These are phyloP conservation scores for Cronartium ribicola DNA, from an alignment of 1,284 basidiomycete species.

Conservation along the genomic window DNA sequence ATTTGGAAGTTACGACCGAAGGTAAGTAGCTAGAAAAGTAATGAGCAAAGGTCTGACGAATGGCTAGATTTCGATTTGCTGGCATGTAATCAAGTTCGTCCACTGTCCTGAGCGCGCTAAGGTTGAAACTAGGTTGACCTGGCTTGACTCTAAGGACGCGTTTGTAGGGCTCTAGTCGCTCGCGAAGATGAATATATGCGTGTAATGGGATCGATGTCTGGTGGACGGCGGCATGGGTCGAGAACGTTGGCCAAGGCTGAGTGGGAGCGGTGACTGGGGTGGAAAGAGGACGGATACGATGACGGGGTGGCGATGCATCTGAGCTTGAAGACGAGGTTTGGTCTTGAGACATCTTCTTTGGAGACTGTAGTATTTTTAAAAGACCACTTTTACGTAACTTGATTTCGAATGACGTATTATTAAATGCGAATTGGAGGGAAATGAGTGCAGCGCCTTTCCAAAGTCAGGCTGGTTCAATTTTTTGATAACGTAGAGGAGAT, in stretches of 20 bases:
- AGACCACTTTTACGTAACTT: too few relatives aligned
- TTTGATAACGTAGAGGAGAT: too few relatives aligned
- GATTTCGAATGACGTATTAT: too few relatives aligned
- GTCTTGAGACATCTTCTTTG: too few relatives aligned
- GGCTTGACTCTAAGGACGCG: not conserved
- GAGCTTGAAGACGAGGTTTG: too few relatives aligned
- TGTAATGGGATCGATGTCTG: not conserved
- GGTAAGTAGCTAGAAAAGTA: not conserved
- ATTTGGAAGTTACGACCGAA: not conserved
- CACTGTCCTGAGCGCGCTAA: not conserved
- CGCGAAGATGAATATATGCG: constrained; percentile 1
- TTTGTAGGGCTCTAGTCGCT: not conserved
- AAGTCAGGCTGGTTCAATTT: too few relatives aligned
- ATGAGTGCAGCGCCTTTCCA: too few relatives aligned
- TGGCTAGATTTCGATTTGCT: not conserved
- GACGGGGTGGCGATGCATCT: too few relatives aligned
- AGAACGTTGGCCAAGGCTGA: constrained; percentile 6
- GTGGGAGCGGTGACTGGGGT: too few relatives aligned
- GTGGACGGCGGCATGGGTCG: not conserved
- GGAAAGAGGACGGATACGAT: too few relatives aligned
- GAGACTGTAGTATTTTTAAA: too few relatives aligned
- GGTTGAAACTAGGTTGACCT: not conserved
- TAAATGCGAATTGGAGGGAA: too few relatives aligned
- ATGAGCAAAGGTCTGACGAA: not conserved
- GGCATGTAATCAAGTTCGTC: not conserved